Evolutionary conservation across 192 early-diverging fungal species (phyloP).

Genomic region (Spinellus fusiger): DNA sequence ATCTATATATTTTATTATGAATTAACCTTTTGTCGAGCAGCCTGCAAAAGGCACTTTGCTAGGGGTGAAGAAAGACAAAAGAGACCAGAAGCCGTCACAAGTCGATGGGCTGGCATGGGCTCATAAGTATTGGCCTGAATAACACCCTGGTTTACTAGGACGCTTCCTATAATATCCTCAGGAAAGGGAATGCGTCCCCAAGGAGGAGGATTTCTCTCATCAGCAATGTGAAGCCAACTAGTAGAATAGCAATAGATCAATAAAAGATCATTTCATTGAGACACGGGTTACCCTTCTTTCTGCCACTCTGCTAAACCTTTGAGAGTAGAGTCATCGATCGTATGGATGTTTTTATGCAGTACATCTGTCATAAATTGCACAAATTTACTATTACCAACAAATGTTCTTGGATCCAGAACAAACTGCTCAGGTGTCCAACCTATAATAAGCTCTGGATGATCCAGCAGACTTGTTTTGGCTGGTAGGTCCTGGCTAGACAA

Average conservation of each 20-base stretch:
- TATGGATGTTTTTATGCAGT: slow-evolving; percentile 19
- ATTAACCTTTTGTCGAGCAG: slow-evolving; percentile 6
- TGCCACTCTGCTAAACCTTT: slow-evolving; percentile 35
- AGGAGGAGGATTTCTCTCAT: slow-evolving; percentile 35
- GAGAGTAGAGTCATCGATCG: slow-evolving; percentile 22
- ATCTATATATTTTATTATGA: background rate
- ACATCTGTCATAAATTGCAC: slow-evolving; percentile 19
- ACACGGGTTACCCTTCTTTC: slow-evolving; percentile 29
- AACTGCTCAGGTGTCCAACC: slow-evolving; percentile 23
- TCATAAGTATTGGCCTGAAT: slow-evolving; percentile 46
- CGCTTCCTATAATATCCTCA: slow-evolving; percentile 59
- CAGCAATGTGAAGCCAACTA: slow-evolving; percentile 35
- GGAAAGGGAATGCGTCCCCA: slow-evolving; percentile 48
- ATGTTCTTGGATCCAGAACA: slow-evolving; percentile 16
- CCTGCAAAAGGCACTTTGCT: slow-evolving; percentile 27
- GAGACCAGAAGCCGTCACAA: slow-evolving; percentile 44
- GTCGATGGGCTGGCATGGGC: slow-evolving; percentile 52
- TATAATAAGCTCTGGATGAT: slow-evolving; percentile 23
- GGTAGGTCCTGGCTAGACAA: background rate
- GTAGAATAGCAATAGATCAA: background rate
- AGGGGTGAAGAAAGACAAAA: slow-evolving; percentile 48
- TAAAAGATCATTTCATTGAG: background rate
- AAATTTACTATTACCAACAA: slow-evolving; percentile 28
- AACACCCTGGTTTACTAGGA: slow-evolving; percentile 41
- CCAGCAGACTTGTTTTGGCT: background rate